Evolutionary conservation across 768 basidiomycete genomes (phyloP).

Genomic region (Austroboletus festivus): DNA sequence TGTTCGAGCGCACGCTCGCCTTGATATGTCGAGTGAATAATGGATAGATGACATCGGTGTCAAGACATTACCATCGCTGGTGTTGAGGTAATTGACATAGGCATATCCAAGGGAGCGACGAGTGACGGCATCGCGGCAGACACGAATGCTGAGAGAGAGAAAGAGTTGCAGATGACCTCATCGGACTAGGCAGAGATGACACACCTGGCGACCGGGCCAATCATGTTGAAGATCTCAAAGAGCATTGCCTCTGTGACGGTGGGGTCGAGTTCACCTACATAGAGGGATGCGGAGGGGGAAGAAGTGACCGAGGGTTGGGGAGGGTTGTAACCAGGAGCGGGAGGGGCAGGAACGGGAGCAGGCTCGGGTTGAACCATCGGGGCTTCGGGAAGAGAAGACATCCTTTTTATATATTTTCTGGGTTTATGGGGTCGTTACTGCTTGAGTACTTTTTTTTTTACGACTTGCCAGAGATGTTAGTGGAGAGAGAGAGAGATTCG

Average conservation of each 20-base stretch:
- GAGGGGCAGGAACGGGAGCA: slow-evolving; percentile 39
- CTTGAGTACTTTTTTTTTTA: slow-evolving; percentile 86
- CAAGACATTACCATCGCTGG: slow-evolving; percentile 74
- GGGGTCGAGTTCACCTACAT: slow-evolving; percentile 98
- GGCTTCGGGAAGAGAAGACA: slow-evolving; percentile 61
- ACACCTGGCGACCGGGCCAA: slow-evolving; percentile 96
- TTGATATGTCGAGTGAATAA: slow-evolving; percentile 30
- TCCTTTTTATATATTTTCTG: slow-evolving; percentile 48
- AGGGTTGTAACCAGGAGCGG: slow-evolving; percentile 57
- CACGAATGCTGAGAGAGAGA: slow-evolving; percentile 72
- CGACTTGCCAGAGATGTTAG: no score
- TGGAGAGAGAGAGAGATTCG: slow-evolving; percentile 14
- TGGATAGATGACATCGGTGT: not conserved
- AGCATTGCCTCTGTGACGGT: slow-evolving; percentile 99
- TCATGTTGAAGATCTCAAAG: slow-evolving; percentile 99
- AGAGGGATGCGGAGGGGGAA: slow-evolving; percentile 88
- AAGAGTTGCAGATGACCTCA: no score
- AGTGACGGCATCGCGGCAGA: slow-evolving; percentile 99
- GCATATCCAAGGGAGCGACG: slow-evolving; percentile 99
- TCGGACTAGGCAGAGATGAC: slow-evolving; percentile 25
- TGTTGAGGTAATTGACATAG: slow-evolving; percentile 98
- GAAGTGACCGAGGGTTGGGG: slow-evolving; percentile 51
- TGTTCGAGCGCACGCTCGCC: slow-evolving; percentile 98
- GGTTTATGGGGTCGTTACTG: slow-evolving; percentile 82
- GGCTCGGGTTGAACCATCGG: slow-evolving; percentile 50